Conservation (phyloP, 1,139 yeast genomes). For the Groenewaldozyma sp. region DNA sequence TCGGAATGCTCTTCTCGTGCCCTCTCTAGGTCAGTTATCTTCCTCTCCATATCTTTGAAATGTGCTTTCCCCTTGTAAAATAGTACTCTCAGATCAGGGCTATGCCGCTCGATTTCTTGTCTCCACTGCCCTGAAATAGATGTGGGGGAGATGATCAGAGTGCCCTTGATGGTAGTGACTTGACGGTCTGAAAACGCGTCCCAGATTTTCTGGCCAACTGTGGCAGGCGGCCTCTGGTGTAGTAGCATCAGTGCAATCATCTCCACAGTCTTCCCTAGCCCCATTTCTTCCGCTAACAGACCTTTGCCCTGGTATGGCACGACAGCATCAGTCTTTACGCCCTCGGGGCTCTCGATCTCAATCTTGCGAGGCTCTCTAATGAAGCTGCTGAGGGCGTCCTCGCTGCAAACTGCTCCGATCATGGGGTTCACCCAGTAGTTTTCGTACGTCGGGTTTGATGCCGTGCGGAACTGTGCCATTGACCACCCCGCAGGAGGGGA, state of each 20-base stretch:
- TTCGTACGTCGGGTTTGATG: too few relatives aligned
- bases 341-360: conserved; percentile 5
- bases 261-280: conserved; percentile 90
- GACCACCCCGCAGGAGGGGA: conserved; percentile 27
- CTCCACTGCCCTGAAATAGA: conserved; percentile 80
- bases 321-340: too few relatives aligned
- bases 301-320: conserved; percentile 52
- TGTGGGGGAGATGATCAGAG: conserved; percentile 77
- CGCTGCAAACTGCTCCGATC: conserved; percentile 19
- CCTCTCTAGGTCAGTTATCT: background rate
- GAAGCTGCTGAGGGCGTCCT: conserved; percentile 10
- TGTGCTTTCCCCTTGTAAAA: conserved; percentile 52
- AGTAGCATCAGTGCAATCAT: conserved; percentile 53
- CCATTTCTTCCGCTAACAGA: conserved; percentile 88
- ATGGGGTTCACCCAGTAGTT: conserved; percentile 28
- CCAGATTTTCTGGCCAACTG: conserved; percentile 12
- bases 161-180: conserved; percentile 52
- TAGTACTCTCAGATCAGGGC: conserved; percentile 48
- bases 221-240: conserved; percentile 40
- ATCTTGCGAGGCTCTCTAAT: conserved; percentile 6
- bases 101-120: conserved; percentile 55
- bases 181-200: conserved; percentile 41
- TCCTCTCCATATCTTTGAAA: conserved; percentile 7
- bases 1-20: background rate
- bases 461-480: background rate